Percentiles rank a stretch among this genome's conserved stretches.
phyloP scores from a whole-genome alignment of 306 rosid species.

The Sphenostylis stenocarpa region DNA sequence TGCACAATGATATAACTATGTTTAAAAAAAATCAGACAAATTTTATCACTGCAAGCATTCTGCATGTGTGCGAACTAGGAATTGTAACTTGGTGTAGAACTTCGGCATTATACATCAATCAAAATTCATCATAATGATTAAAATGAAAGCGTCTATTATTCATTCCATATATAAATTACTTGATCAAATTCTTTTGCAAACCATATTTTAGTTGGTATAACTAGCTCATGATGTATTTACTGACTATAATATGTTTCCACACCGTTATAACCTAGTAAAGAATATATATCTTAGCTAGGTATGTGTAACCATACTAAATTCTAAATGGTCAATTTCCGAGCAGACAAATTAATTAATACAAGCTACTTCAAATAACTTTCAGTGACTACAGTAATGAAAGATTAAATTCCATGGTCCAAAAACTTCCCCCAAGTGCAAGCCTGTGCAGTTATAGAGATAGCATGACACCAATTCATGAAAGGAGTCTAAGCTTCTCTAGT shows the following conservation, averaged over 20 bases:
- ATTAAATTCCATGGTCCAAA: conserved; percentile 36
- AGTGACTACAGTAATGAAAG: conserved; percentile 47
- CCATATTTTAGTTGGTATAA: neutral
- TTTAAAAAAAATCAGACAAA: too few relatives aligned
- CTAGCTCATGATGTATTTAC: neutral
- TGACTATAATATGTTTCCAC: neutral
- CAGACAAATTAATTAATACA: conserved; percentile 34
- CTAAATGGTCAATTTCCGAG: conserved; percentile 29
- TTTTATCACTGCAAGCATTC: too few relatives aligned
- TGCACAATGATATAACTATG: neutral
- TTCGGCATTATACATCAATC: neutral
- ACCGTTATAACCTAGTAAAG: neutral
- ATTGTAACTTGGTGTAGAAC: neutral
- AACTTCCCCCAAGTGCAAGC: conserved; percentile 43
- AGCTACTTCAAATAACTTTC: conserved; percentile 37
- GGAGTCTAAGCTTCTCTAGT: conserved; percentile 42
- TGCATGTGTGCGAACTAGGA: neutral
- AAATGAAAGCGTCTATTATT: too few relatives aligned
- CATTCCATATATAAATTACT: too few relatives aligned
- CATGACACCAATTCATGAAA: conserved; percentile 27
- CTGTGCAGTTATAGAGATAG: conserved; percentile 39
- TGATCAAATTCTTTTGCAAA: neutral
- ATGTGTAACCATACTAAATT: conserved; percentile 12
- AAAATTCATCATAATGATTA: neutral
- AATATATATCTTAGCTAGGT: neutral